Percentiles rank a stretch among this genome's conserved stretches.
Conservation (phyloP, 805 yeast genomes). For the Hagleromyces aurorensis region DNA sequence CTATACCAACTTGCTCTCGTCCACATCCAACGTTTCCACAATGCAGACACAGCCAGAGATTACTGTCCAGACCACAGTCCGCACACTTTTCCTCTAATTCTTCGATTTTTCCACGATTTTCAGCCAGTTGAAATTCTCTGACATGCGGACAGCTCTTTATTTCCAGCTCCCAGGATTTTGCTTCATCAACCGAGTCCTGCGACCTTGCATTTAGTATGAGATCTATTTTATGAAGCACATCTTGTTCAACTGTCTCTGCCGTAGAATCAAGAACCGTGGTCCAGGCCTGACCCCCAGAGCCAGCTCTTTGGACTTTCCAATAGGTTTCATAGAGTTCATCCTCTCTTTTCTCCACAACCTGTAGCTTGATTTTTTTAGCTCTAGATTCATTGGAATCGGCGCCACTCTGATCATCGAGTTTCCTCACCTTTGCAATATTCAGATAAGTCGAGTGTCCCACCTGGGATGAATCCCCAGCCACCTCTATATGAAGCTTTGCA, state of each 20-base stretch:
- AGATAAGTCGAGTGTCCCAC: slow-evolving; percentile 51
- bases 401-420: slow-evolving; percentile 31
- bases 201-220: slow-evolving; percentile 26
- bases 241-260: slow-evolving; percentile 2
- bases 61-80: slow-evolving; percentile 58
- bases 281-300: not conserved
- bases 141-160: slow-evolving; percentile 76
- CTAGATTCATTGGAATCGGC: slow-evolving; percentile 20
- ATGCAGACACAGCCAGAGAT: slow-evolving; percentile 84
- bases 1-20: slow-evolving; percentile 82
- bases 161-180: slow-evolving; percentile 89
- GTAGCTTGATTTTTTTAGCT: slow-evolving; percentile 28
- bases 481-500: slow-evolving; percentile 46
- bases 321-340: slow-evolving; percentile 25
- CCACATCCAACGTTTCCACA: slow-evolving; percentile 97
- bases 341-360: slow-evolving; percentile 25
- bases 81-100: slow-evolving; percentile 40
- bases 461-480: slow-evolving; percentile 18
- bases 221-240: no score
- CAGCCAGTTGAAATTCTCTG: slow-evolving; percentile 39
- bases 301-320: slow-evolving; percentile 16
- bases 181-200: slow-evolving; percentile 40
- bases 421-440: slow-evolving; percentile 47
- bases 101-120: slow-evolving; percentile 3
- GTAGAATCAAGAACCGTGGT: slow-evolving; percentile 3